These are phyloP conservation scores for Sporodiniella umbellata DNA, from an alignment of 371 early-diverging fungal genomes.

Conservation along the genomic window DNA sequence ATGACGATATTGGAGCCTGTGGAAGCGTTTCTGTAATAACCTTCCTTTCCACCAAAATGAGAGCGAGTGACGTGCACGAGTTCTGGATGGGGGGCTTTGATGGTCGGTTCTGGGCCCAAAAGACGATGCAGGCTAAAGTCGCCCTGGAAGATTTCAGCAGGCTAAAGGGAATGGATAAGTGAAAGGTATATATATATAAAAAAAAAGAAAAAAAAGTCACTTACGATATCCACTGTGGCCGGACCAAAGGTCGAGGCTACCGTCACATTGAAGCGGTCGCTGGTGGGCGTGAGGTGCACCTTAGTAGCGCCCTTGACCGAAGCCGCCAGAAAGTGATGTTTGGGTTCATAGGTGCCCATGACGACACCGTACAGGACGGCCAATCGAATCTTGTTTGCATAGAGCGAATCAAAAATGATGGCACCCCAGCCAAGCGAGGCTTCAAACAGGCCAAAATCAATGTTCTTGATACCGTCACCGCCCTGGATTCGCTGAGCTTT, in stretches of 20 bases:
- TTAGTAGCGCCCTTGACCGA: conserved; percentile 20
- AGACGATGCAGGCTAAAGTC: conserved; percentile 16
- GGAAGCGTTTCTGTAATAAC: conserved; percentile 27
- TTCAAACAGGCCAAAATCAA: conserved; percentile 22
- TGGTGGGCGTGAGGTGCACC: conserved; percentile 19
- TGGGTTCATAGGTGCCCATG: conserved; percentile 24
- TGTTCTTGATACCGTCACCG: conserved; percentile 8
- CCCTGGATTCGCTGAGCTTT: conserved; percentile 9
- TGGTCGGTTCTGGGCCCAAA: conserved; percentile 16
- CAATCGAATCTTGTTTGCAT: conserved; percentile 20
- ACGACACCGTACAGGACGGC: conserved; percentile 22
- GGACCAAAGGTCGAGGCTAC: conserved; percentile 20
- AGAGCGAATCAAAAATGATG: conserved; percentile 24
- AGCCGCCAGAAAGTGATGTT: conserved; percentile 15
- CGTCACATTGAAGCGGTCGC: conserved; percentile 19
- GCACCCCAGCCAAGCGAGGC: conserved; percentile 25
- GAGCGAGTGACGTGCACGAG: conserved; percentile 29
- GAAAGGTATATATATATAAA: background rate
- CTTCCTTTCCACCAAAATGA: conserved; percentile 17
- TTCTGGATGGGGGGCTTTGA: conserved; percentile 28
- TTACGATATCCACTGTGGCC: conserved; percentile 23
- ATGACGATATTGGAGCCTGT: conserved; percentile 14
- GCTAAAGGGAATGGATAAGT: conserved; percentile 13
- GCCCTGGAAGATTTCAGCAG: conserved; percentile 26
- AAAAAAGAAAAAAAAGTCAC: background rate